Base-by-base conservation (phyloP, 2,329 filamentous ascomycete species). In the Pyrenochaeta sp. region DNA sequence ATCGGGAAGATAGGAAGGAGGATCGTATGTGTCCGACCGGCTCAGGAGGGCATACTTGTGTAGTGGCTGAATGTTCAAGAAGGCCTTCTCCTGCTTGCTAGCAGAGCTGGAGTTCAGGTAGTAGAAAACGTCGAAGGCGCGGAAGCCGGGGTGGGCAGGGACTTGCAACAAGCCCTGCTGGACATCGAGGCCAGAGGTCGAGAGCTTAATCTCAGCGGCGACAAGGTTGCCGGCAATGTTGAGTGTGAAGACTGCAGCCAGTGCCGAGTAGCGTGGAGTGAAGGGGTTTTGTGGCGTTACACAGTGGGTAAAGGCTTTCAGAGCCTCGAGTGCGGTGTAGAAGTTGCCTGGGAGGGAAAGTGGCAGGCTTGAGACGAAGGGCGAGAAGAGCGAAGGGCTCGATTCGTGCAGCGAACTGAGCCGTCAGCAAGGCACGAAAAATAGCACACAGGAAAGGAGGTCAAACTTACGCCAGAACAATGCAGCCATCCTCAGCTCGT, bases 111-210 rank as follows among this genome's bases (percentile, higher is more conserved):
- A 96, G 36, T 98, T 83, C 0, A 99, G 86, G 68, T 97, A 98
- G 79, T 99, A 98, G 72, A 99, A 98, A 44, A 96, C 95, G 71
- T 99, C 94, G 66, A 99, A 99, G 3, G 94, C 95, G 58, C 95
- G 88, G 75, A 92, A 92, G 11, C 95, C 95, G 6, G 87, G 71
- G 70, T 97, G 87, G 0, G 87, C 77, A 0, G 95, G 91, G 14
- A 99, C 86, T 51, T 90, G 87, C 14, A 97, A 81, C 10, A 99
- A 81, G 36, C 94, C 95, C 58, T 87, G 87, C 17, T 83, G 78
- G 0, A 92, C 95, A 72, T 99, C 91, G 55, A 99, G 90, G 15
- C 95, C 95, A 2, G 91, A 90, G 33, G 92, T 90, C 0, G 94
- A 94, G 7, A 99, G 79, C 21, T 92, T 87, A 45, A 98, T 76